Evolutionary conservation across 2,329 filamentous ascomycete genomes (phyloP), one percentile per base, ranked within the genome.

Genomic region (Nigrospora osmanthi): DNA sequence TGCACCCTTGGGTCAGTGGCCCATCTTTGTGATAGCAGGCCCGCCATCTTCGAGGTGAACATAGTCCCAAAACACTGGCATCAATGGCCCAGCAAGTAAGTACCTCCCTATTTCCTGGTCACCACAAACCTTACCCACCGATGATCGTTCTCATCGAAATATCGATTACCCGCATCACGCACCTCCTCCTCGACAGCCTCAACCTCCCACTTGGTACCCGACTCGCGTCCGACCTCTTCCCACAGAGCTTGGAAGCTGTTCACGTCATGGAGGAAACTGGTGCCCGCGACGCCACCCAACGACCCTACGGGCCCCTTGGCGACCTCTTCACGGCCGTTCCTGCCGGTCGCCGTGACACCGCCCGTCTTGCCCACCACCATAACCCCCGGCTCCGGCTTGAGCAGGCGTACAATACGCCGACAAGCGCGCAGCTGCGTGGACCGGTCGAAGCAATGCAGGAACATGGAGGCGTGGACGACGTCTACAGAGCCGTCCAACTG

Each of bases 361-460:
- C 40, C 40, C 19, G 35, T 17, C 19, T 42, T 42, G 0, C 40
- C 40, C 11, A 42, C 40, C 9, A 42, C 35, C 40, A 36, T 36
- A 33, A 17, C 32, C 2, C 40, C 40, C 14, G 40, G 40, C n/a
- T 36, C 6, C 13, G 6, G 19, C 14, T 30, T 36, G 2, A 42
- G 19, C 4, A 42, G 40, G 9, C 32, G 6, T n/a, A 42, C 12
- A 12, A 42, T 36, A 2, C 40, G 32, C 9, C 16, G 2, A 33
- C 32, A 35, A 17, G 40, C 40, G 13, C 14, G 14, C 1, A 42
- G 14, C 40, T 42, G 40, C 19, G 40, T 36, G 17, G 40, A 16
- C n/a, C 40, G 33, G 33, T 42, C 40, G 14, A 42, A 42, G 17
- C 40, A 42, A n/a, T 42, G 40, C 2, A 42, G 40, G 32, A 42